A percentile compares a stretch with the other conserved stretches of the same genome.
Evolutionary conservation across 2,329 filamentous ascomycete species (phyloP).

Genomic region (Diplodia scrobiculata): DNA sequence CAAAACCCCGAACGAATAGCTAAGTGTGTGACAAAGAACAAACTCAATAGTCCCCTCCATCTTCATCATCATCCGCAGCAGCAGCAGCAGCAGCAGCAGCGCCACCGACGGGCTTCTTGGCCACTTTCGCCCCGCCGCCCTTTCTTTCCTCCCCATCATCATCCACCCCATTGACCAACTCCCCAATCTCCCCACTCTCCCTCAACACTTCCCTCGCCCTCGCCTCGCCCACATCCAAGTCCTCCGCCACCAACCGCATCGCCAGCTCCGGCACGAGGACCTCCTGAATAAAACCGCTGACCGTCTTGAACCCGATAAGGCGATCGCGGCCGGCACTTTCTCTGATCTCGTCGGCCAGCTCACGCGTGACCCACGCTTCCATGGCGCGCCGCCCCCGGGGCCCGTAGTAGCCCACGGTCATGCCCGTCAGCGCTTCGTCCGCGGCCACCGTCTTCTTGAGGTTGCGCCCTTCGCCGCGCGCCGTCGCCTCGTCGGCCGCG

Average conservation of each 20-base stretch:
- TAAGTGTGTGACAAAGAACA: too few relatives aligned
- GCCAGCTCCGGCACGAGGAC: slow-evolving; percentile 72
- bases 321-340: slow-evolving; percentile 34
- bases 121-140: neutral
- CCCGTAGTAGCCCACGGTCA: slow-evolving; percentile 78
- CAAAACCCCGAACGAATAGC: too few relatives aligned
- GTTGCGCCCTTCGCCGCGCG: slow-evolving; percentile 61
- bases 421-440: slow-evolving; percentile 50
- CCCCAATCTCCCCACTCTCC: slow-evolving; percentile 68
- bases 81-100: neutral
- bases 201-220: slow-evolving; percentile 60
- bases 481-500: slow-evolving; percentile 58
- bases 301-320: slow-evolving; percentile 37
- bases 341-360: slow-evolving; percentile 38
- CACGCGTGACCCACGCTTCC: slow-evolving; percentile 51
- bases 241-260: slow-evolving; percentile 59
- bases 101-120: neutral
- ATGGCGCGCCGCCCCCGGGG: slow-evolving; percentile 71
- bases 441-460: slow-evolving; percentile 57
- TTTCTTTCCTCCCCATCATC: slow-evolving; percentile 49
- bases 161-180: slow-evolving; percentile 66
- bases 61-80: neutral
- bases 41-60: neutral
- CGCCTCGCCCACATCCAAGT: slow-evolving; percentile 54
- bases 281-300: slow-evolving; percentile 43